phyloP scores from a whole-genome alignment of 106 monocot genomes.

The Narthecium ossifragum region DNA sequence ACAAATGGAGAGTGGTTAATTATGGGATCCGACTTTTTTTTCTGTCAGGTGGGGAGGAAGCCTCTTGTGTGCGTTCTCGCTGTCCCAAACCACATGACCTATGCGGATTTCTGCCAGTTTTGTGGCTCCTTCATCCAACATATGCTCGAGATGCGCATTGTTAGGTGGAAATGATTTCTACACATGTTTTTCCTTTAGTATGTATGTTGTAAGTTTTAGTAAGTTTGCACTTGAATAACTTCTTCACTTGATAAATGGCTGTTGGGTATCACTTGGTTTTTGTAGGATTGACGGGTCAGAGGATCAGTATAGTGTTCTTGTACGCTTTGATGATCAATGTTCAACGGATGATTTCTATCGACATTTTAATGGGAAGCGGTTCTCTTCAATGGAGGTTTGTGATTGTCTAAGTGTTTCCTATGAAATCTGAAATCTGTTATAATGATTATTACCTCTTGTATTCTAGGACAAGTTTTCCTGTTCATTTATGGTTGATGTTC shows the following conservation, averaged over 20 bases:
- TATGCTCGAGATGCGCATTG: conserved; percentile 85
- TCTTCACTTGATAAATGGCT: conserved; percentile 5
- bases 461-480: background rate
- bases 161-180: conserved; percentile 42
- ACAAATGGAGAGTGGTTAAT: background rate
- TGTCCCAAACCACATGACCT: conserved; percentile 98
- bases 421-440: too few relatives aligned
- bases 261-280: conserved; percentile 1
- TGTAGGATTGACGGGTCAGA: conserved; percentile 67
- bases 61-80: conserved; percentile 70
- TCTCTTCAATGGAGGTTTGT: conserved; percentile 86
- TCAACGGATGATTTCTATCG: conserved; percentile 68
- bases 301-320: conserved; percentile 76
- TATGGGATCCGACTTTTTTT: background rate
- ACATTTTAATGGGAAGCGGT: conserved; percentile 74
- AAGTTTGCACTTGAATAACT: too few relatives aligned
- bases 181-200: background rate
- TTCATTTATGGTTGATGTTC: background rate
- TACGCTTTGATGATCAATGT: conserved; percentile 65
- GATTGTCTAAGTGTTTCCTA: background rate
- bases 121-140: conserved; percentile 73
- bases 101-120: conserved; percentile 90
- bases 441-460: too few relatives aligned
- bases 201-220: background rate
- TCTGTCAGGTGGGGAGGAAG: conserved; percentile 63